Percentiles rank a stretch among this genome's conserved stretches.
These are phyloP conservation scores for Hypericum perforatum DNA, from an alignment of 345 rosid species.

Conservation along the genomic window DNA sequence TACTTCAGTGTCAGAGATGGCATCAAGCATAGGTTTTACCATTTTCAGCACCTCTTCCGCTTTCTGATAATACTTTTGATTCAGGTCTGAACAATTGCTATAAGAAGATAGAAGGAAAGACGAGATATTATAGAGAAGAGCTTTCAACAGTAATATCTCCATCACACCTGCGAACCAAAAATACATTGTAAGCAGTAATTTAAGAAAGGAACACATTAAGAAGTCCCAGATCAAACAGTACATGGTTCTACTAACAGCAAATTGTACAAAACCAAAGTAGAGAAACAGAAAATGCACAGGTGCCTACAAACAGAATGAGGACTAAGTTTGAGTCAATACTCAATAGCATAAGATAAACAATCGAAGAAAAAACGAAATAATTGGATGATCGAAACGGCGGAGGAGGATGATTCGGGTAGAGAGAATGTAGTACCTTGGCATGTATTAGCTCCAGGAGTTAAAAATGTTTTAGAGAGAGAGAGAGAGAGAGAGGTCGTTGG, in stretches of 20 bases:
- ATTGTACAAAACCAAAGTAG: background rate
- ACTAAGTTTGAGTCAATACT: no score
- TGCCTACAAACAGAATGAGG: no score
- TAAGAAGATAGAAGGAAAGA: slow-evolving; percentile 49
- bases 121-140: slow-evolving; percentile 52
- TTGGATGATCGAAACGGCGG: no score
- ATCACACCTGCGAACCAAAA: slow-evolving; percentile 42
- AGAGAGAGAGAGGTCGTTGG: no score
- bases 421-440: no score
- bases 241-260: background rate
- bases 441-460: no score
- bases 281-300: no score
- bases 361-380: no score
- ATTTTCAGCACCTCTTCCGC: slow-evolving; percentile 71
- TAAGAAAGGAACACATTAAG: background rate
- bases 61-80: slow-evolving; percentile 52
- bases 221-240: background rate
- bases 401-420: no score
- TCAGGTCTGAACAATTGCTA: slow-evolving; percentile 51
- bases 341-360: no score
- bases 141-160: slow-evolving; percentile 66
- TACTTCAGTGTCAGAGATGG: slow-evolving; percentile 43
- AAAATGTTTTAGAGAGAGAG: no score
- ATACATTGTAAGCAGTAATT: slow-evolving; percentile 1
- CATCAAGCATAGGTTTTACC: slow-evolving; percentile 64